phyloP scores from a whole-genome alignment of 192 early-diverging fungal species.

The Haplosporangium gracile region DNA sequence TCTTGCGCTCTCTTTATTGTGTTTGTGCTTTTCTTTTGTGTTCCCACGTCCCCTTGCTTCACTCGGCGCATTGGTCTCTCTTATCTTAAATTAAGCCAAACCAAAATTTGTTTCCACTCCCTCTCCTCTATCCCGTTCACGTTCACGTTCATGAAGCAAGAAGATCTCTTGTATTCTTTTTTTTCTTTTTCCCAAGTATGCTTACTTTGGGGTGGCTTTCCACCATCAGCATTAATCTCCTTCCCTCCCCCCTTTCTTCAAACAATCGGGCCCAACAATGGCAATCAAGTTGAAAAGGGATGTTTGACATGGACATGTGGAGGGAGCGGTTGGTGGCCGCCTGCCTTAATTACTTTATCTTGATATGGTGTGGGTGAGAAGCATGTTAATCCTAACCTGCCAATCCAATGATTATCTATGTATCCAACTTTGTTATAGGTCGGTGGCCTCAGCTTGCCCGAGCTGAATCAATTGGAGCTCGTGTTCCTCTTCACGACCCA shows the following conservation, averaged over 20 bases:
- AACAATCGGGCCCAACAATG: neutral
- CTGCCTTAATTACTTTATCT: neutral
- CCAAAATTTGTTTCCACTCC: neutral
- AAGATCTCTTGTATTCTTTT: neutral
- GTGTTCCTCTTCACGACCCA: slow-evolving; percentile 78
- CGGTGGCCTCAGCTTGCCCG: slow-evolving; percentile 76
- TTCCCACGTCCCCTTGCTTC: neutral
- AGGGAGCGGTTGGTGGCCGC: neutral
- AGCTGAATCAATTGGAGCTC: slow-evolving; percentile 83
- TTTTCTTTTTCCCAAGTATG: neutral
- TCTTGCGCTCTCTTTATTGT: neutral
- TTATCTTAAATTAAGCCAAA: slow-evolving; percentile 4
- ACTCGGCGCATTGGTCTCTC: neutral
- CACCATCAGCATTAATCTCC: neutral
- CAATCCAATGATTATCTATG: neutral
- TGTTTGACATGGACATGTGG: neutral
- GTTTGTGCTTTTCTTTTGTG: slow-evolving; percentile 13
- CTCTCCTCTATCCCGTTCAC: neutral
- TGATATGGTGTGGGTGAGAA: neutral
- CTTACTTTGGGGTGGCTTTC: neutral
- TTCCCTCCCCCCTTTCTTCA: neutral
- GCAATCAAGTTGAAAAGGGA: neutral
- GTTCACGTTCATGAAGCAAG: neutral
- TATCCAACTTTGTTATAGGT: slow-evolving; percentile 56
- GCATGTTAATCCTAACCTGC: neutral